These are phyloP conservation scores for Camelina neglecta DNA, from an alignment of 345 rosid species.

Conservation along the genomic window DNA sequence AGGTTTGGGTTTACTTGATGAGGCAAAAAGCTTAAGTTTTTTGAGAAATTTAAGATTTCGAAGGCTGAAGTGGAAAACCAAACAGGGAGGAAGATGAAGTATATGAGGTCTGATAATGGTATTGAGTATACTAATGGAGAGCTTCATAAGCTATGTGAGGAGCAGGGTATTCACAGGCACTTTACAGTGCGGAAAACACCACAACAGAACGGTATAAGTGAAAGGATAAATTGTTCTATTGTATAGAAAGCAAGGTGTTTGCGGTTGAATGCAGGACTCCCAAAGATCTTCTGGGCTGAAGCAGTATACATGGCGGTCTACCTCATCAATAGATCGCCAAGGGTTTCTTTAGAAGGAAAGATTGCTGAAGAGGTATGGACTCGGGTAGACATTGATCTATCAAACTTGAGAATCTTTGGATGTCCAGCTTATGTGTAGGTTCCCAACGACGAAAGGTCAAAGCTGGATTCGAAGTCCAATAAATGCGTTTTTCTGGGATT, in stretches of 20 bases:
- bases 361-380: not conserved
- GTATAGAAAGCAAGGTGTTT: not conserved
- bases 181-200: not conserved
- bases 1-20: no score
- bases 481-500: no score
- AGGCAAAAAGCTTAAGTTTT: no score
- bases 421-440: not conserved
- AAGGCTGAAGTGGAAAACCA: no score
- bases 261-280: not conserved
- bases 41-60: no score
- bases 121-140: not conserved
- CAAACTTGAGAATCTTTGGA: not conserved
- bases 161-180: not conserved
- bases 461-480: not conserved
- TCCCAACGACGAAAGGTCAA: not conserved
- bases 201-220: not conserved
- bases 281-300: not conserved
- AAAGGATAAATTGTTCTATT: not conserved
- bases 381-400: not conserved
- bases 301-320: not conserved
- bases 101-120: not conserved
- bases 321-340: not conserved
- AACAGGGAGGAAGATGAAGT: not conserved
- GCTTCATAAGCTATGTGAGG: not conserved
- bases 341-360: not conserved